phyloP scores from a whole-genome alignment of 148 eudicot genomes.

The Dianthus caryophyllus region DNA sequence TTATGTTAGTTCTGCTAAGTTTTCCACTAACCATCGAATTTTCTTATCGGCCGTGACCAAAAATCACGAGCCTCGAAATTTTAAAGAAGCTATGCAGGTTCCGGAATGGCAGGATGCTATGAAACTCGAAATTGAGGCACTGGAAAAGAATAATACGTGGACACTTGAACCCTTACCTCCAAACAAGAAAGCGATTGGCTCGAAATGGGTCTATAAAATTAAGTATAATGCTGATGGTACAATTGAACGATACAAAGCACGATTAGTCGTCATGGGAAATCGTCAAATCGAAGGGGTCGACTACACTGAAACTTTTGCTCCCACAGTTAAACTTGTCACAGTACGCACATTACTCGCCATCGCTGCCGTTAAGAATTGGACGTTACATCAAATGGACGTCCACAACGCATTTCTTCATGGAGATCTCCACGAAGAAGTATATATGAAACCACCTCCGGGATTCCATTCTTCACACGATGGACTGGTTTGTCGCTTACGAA shows the following conservation, averaged over 20 bases:
- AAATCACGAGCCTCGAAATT: not conserved
- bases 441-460: no score
- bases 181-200: not conserved
- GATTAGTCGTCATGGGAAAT: not conserved
- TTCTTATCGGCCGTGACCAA: not conserved
- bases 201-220: not conserved
- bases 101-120: not conserved
- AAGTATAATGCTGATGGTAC: not conserved
- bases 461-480: no score
- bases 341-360: no score
- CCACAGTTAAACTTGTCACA: no score
- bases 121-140: not conserved
- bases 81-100: not conserved
- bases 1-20: not conserved
- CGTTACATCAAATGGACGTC: no score
- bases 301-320: no score
- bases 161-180: not conserved
- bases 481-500: no score
- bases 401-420: no score
- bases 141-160: not conserved
- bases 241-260: not conserved
- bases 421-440: no score
- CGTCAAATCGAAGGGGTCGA: not conserved
- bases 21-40: not conserved
- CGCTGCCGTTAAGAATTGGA: no score